Evolutionary conservation across 2,329 filamentous ascomycete genomes (phyloP).

Genomic region (Xylariaceae sp.): DNA sequence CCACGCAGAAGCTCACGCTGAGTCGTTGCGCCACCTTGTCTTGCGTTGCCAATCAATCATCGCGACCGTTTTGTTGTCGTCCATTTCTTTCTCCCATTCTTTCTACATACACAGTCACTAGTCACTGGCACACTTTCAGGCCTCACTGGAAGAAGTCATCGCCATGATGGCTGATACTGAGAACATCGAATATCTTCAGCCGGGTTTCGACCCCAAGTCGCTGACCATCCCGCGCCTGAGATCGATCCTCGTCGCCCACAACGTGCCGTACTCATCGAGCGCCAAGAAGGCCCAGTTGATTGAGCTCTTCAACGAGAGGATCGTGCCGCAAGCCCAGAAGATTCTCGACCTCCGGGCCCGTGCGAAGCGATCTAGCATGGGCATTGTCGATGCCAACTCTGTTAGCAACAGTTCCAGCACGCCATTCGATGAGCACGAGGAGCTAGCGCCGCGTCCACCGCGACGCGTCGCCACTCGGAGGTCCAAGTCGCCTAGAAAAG

Average conservation of each 20-base stretch:
- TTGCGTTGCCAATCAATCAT: background rate
- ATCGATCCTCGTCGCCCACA: conserved; percentile 85
- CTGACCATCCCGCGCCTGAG: conserved; percentile 85
- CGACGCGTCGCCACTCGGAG: conserved; percentile 42
- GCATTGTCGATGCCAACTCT: conserved; percentile 68
- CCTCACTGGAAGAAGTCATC: background rate
- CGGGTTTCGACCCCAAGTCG: conserved; percentile 75
- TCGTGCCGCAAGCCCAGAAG: conserved; percentile 72
- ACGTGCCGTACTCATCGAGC: conserved; percentile 76
- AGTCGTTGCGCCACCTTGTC: conserved; percentile 4
- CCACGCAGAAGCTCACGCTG: background rate
- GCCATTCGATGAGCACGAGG: conserved; percentile 56
- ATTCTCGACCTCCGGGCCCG: conserved; percentile 69
- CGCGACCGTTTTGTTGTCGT: background rate
- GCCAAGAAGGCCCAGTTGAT: conserved; percentile 90
- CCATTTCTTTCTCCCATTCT: background rate
- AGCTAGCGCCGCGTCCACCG: conserved; percentile 44
- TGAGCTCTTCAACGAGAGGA: conserved; percentile 71
- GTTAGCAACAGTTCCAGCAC: conserved; percentile 55
- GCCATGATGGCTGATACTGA: conserved; percentile 59
- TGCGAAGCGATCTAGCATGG: conserved; percentile 79
- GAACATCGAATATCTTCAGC: conserved; percentile 71
- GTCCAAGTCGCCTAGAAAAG: conserved; percentile 51
- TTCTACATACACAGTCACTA: background rate
- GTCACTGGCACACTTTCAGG: background rate